A percentile compares a stretch with the other conserved stretches of the same genome.
phyloP scores from a whole-genome alignment of 805 yeast species.

The Metschnikowia chrysomelidarum region DNA sequence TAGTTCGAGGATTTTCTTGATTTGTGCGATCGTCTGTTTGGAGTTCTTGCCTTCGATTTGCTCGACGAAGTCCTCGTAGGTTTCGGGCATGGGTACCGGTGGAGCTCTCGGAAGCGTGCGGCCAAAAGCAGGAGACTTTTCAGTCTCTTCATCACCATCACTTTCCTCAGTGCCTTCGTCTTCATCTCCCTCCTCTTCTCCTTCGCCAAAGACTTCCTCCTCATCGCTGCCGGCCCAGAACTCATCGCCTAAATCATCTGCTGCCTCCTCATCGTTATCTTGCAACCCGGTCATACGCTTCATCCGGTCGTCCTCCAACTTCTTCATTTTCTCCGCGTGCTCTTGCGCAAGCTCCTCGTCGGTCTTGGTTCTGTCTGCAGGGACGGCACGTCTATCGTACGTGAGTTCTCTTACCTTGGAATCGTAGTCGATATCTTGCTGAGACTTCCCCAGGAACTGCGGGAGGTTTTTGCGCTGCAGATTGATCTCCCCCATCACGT shows the following conservation, averaged over 20 bases:
- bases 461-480: slow-evolving; percentile 17
- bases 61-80: slow-evolving; percentile 30
- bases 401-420: slow-evolving; percentile 62
- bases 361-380: slow-evolving; percentile 79
- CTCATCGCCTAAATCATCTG: slow-evolving; percentile 66
- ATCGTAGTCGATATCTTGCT: slow-evolving; percentile 57
- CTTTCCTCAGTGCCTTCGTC: slow-evolving; percentile 25
- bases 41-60: slow-evolving; percentile 33
- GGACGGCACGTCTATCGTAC: slow-evolving; percentile 73
- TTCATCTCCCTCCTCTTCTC: slow-evolving; percentile 35
- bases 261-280: slow-evolving; percentile 49
- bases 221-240: slow-evolving; percentile 60
- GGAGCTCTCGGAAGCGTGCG: slow-evolving; percentile 15
- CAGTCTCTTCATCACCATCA: slow-evolving; percentile 15
- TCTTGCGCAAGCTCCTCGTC: slow-evolving; percentile 66
- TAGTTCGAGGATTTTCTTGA: slow-evolving; percentile 54
- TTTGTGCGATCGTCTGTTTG: slow-evolving; percentile 44
- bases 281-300: slow-evolving; percentile 70
- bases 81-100: slow-evolving; percentile 29
- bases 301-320: slow-evolving; percentile 64
- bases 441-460: slow-evolving; percentile 29
- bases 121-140: not conserved
- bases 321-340: slow-evolving; percentile 55
- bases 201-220: slow-evolving; percentile 42
- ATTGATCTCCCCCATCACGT: slow-evolving; percentile 56